phyloP scores from a whole-genome alignment of 2,329 filamentous ascomycete species.

The Colletotrichum orbiculare region DNA sequence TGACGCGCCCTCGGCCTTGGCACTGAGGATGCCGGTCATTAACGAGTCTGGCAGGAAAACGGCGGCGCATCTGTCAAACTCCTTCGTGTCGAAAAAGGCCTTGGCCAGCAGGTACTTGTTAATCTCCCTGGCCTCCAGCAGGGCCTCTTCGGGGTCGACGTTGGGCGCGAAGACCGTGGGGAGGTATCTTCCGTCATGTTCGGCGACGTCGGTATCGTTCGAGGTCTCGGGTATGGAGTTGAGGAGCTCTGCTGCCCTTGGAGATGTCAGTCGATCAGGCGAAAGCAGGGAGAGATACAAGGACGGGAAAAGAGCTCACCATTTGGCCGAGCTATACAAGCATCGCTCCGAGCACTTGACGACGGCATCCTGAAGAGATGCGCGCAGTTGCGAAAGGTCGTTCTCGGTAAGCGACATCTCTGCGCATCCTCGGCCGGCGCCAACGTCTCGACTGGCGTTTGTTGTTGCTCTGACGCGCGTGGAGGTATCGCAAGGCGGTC shows the following conservation, averaged over 20 bases:
- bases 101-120: conserved; percentile 91
- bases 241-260: conserved; percentile 92
- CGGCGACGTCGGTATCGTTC: conserved; percentile 63
- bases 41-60: conserved; percentile 87
- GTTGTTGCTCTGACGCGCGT: conserved; percentile 1
- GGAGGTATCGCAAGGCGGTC: neutral
- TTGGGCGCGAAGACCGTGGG: conserved; percentile 64
- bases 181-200: conserved; percentile 52
- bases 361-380: conserved; percentile 84
- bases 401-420: conserved; percentile 66
- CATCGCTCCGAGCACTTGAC: conserved; percentile 94
- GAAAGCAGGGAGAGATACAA: neutral
- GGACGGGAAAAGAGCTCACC: conserved; percentile 63
- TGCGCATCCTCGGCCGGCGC: conserved; percentile 28
- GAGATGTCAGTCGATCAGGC: conserved; percentile 33
- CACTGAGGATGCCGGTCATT: conserved; percentile 71
- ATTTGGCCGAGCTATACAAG: conserved; percentile 96
- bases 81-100: conserved; percentile 92
- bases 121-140: conserved; percentile 81
- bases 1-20: conserved; percentile 54
- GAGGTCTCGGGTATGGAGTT: conserved; percentile 77
- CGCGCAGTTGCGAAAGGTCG: conserved; percentile 73
- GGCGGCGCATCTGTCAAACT: conserved; percentile 92
- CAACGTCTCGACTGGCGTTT: neutral
- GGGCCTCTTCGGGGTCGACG: conserved; percentile 76